Evolutionary conservation across 169 alveolate genomes (phyloP).

Genomic region (Eimeria falciformis): DNA sequence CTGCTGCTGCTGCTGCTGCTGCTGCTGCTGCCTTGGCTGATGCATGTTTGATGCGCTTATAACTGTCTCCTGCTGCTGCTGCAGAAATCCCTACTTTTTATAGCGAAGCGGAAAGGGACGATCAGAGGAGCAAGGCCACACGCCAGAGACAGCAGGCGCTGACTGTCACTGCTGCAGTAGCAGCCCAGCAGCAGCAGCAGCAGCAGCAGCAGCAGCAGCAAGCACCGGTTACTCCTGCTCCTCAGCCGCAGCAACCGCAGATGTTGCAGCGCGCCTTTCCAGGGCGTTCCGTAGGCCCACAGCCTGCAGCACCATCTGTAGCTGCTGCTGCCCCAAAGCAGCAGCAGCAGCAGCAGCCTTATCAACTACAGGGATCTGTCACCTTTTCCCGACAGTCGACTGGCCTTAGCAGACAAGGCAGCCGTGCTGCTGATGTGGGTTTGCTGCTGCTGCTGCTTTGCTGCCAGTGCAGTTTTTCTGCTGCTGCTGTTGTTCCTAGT

Average conservation of each 20-base stretch:
- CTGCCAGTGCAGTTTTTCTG: too few relatives aligned
- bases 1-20: too few relatives aligned
- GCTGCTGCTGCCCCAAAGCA: background rate
- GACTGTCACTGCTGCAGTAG: background rate
- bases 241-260: too few relatives aligned
- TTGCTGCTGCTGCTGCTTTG: background rate
- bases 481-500: too few relatives aligned
- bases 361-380: background rate
- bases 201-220: constrained; percentile 22
- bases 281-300: background rate
- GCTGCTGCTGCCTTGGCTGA: background rate
- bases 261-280: background rate
- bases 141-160: constrained; percentile 54
- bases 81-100: constrained; percentile 43
- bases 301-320: background rate
- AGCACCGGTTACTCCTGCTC: too few relatives aligned
- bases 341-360: background rate
- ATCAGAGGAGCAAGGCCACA: constrained; percentile 87
- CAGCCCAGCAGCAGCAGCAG: background rate
- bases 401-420: constrained; percentile 5
- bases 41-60: too few relatives aligned
- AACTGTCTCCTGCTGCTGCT: too few relatives aligned
- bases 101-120: constrained; percentile 89
- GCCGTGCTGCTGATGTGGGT: background rate
- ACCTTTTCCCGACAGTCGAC: background rate